phyloP scores from a whole-genome alignment of 2,329 filamentous ascomycete species.

The Paramyrothecium roridum region DNA sequence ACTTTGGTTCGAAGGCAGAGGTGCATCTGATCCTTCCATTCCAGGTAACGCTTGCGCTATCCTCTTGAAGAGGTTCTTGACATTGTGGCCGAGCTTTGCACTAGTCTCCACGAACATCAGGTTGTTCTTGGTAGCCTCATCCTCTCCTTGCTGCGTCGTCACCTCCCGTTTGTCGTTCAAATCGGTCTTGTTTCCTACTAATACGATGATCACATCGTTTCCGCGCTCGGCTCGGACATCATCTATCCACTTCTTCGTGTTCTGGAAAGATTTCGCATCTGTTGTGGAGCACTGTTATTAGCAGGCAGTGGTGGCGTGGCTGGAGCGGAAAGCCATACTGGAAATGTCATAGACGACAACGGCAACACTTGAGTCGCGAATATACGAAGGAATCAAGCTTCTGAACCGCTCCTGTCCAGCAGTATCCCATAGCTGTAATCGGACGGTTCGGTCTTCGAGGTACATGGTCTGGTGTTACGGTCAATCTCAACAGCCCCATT shows the following conservation, averaged over 20 bases:
- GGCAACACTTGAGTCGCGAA: slow-evolving; percentile 94
- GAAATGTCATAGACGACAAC: slow-evolving; percentile 99
- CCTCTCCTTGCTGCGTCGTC: slow-evolving; percentile 92
- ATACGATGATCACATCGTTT: slow-evolving; percentile 97
- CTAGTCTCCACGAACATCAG: slow-evolving; percentile 99
- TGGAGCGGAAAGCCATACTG: slow-evolving; percentile 45
- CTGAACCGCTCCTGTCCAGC: slow-evolving; percentile 97
- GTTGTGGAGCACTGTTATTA: slow-evolving; percentile 6
- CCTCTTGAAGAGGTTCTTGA: slow-evolving; percentile 94
- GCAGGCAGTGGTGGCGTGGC: slow-evolving; percentile 14
- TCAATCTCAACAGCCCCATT: slow-evolving; percentile 1
- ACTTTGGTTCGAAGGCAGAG: slow-evolving; percentile 75
- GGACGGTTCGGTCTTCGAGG: slow-evolving; percentile 95
- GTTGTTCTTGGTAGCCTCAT: slow-evolving; percentile 96
- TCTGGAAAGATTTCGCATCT: slow-evolving; percentile 95
- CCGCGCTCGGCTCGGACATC: slow-evolving; percentile 95
- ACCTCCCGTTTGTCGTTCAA: slow-evolving; percentile 97
- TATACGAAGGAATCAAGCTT: slow-evolving; percentile 96
- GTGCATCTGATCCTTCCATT: slow-evolving; percentile 88
- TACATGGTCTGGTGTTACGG: slow-evolving; percentile 78
- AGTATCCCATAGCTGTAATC: slow-evolving; percentile 97
- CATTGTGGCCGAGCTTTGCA: slow-evolving; percentile 95
- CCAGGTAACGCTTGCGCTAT: slow-evolving; percentile 97
- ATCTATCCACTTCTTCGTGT: slow-evolving; percentile 99
- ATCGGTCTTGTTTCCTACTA: slow-evolving; percentile 99